Evolutionary conservation across 2,329 filamentous ascomycete species (phyloP).

Genomic region (Berkeleyomyces rouxiae): DNA sequence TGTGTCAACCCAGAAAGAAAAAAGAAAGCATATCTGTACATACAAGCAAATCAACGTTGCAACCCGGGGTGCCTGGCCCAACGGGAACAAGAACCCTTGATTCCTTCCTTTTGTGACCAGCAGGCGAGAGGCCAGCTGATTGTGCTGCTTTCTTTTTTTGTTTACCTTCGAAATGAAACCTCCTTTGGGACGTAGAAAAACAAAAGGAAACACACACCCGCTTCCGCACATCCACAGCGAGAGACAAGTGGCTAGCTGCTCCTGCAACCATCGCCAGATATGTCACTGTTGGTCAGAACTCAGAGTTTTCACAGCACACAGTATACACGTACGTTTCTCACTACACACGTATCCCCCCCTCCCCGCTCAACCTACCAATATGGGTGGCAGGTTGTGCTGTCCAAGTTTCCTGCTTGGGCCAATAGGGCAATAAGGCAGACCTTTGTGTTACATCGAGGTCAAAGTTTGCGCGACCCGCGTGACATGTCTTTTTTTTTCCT

Average conservation of each 20-base stretch:
- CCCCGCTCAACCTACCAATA: background rate
- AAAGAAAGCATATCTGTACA: background rate
- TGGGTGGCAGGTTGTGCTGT: background rate
- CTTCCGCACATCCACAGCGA: background rate
- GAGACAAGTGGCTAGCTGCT: background rate
- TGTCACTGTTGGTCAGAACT: background rate
- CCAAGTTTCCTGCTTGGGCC: constrained; percentile 1
- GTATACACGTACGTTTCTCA: no score
- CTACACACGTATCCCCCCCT: background rate
- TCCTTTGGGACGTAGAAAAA: background rate
- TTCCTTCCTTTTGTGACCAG: background rate
- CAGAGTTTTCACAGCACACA: background rate
- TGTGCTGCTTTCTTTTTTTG: background rate
- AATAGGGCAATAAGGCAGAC: background rate
- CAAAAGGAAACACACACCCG: background rate
- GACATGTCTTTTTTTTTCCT: background rate
- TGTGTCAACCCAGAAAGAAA: background rate
- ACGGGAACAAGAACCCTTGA: constrained; percentile 2
- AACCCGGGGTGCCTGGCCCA: constrained; percentile 9
- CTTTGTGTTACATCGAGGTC: constrained; percentile 1
- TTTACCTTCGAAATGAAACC: background rate
- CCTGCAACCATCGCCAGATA: background rate
- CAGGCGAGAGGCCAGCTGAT: background rate
- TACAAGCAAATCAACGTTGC: constrained; percentile 5
- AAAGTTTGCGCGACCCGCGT: background rate